Base-by-base conservation (phyloP, 495 filamentous ascomycete genomes). In the Durotheca rogersii region DNA sequence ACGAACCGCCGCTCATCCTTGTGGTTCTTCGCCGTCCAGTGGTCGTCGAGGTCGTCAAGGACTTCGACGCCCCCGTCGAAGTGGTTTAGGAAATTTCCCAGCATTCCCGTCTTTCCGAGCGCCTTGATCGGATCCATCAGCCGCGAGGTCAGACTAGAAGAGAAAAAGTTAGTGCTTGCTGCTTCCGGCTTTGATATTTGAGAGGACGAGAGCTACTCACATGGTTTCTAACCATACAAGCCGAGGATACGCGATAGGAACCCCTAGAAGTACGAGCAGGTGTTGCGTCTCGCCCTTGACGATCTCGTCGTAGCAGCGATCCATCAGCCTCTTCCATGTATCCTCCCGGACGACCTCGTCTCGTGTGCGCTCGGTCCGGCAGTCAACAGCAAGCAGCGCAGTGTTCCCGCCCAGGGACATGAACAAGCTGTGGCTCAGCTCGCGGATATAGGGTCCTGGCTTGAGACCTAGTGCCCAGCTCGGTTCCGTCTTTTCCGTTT, bases 11-110 rank as follows among this genome's bases (percentile, higher is more conserved):
- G 81, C 70, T 98, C 93, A 7, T 73, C 67, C 64, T 97, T 97
- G 69, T 96, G 89, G 61, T 90, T 85, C 59, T 88, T 94, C 15
- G 93, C 91, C 2, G 93, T 95, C 93, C 93, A 98, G 62, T 97
- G 92, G 66, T 98, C 93, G 56, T 90, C 87, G 7, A 94, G 73
- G 63, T 94, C 89, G 68, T 97, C 93, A 19, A 95, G 76, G 11
- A 98, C 88, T 68, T 96, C 94, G 4, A 95, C 87, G 33, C 89
- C 90, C 42, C 89, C 91, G 61, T 96, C 91, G 60, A 94, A 89
- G 45, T 83, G 87, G 67, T 95, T 96, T 12, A 95, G 72, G 37
- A 96, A 78, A 5, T 82, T 69, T 20, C 89, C 88, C 33, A 97
- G 77, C 62, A 94, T 69, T 5, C 91, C 90, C 36, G 83, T 75